Conservation (phyloP, 2,329 filamentous ascomycete species). For the Chaetomium globosum region DNA sequence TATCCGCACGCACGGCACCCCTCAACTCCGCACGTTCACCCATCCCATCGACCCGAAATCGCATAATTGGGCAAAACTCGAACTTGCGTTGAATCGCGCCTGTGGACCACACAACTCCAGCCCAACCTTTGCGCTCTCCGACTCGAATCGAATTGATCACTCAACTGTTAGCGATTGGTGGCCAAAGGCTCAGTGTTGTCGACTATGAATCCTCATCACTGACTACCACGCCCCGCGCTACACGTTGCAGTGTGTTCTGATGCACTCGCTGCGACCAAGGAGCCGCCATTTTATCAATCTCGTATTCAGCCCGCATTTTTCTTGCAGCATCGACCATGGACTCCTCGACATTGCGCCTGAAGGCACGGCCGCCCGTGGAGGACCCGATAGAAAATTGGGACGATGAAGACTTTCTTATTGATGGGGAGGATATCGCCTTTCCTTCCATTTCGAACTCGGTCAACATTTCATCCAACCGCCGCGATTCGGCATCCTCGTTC, state of each 20-base stretch:
- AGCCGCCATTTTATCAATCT: slow-evolving; percentile 10
- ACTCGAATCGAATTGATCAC: neutral
- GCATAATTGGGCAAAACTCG: slow-evolving; percentile 21
- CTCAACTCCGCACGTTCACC: slow-evolving; percentile 23
- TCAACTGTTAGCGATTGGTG: slow-evolving; percentile 19
- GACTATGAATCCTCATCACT: slow-evolving; percentile 43
- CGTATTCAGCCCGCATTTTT: slow-evolving; percentile 10
- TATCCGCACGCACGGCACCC: slow-evolving; percentile 16
- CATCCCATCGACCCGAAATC: slow-evolving; percentile 22
- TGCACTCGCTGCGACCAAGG: slow-evolving; percentile 21
- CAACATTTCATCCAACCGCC: slow-evolving; percentile 55
- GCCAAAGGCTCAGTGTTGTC: slow-evolving; percentile 32
- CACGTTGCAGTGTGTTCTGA: slow-evolving; percentile 27
- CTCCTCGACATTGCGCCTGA: slow-evolving; percentile 55
- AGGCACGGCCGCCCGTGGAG: slow-evolving; percentile 57
- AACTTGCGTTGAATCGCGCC: slow-evolving; percentile 22
- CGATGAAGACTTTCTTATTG: slow-evolving; percentile 73
- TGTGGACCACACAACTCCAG: slow-evolving; percentile 12
- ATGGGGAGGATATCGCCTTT: slow-evolving; percentile 66
- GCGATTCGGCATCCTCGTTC: slow-evolving; percentile 80
- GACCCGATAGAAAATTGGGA: slow-evolving; percentile 76
- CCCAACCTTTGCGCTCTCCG: neutral
- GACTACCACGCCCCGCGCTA: slow-evolving; percentile 35
- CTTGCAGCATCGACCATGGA: slow-evolving; percentile 50
- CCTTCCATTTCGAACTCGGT: slow-evolving; percentile 53